Base-by-base conservation (phyloP, 257 asterid species). In the Solanum piurae region DNA sequence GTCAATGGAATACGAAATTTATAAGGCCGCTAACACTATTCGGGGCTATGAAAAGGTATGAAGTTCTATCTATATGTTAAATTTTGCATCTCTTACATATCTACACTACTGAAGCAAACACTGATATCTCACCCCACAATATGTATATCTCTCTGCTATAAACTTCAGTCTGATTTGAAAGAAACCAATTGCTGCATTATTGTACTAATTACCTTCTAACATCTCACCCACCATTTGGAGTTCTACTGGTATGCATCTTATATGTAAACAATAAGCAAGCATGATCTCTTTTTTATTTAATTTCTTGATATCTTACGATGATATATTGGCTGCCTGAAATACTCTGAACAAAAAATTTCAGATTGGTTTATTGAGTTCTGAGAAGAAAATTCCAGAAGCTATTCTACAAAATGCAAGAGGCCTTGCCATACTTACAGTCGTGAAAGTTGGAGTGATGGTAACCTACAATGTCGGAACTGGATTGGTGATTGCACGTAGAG, bases 401-500 rank as follows among this genome's bases (percentile, higher is more conserved):
- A 95, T 97, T 91, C 91, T 97, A 72, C 98, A 89, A 84, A 90
- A 96, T 91, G 99, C 99, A 7, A 95, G 93, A 91, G 99, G 99
- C 49, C 95, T 97, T 76, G 99, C 99, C 38, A 95, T 97, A 93
- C 92, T 97, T 58, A 96, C 99, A 27, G 96, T 96, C 55, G 98
- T 91, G 86, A 97, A 92, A 93, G 98, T 97, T 66, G 99, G 99
- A 83, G 90, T 95, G 94, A 88, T 95, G 98, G 98, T 95, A 62
- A 96, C 99, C 44, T 97, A 97, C 90, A 97, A 95, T 86, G 90
- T 97, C 31, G 99, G 99, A 87, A 97, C 99, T 6, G 99, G 99
- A 29, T 86, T 97, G 92, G 98, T 97, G 84, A 91, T 97, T 93
- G 96, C 98, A 74, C 98, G 94, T 69, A 91, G 95, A 87, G 98